A percentile compares a stretch with the other conserved stretches of the same genome.
These are phyloP conservation scores for Macrolepiota albuminosa DNA, from an alignment of 768 basidiomycete genomes.

Conservation along the genomic window DNA sequence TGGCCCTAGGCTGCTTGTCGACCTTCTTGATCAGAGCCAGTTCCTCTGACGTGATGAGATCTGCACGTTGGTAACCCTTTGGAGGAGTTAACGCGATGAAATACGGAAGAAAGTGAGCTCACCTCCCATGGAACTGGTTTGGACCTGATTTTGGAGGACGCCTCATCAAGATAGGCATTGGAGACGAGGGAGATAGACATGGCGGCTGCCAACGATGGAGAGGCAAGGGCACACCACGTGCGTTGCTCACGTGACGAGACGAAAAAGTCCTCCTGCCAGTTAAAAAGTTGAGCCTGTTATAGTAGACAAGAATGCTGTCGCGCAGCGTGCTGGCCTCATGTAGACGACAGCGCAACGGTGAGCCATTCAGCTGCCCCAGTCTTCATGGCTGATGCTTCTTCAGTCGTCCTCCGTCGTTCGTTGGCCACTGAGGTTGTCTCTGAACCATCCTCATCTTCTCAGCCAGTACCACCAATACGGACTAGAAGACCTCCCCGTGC, in stretches of 20 bases:
- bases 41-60: constrained; percentile 84
- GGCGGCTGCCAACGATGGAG: constrained; percentile 8
- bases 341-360: constrained; percentile 25
- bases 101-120: constrained; percentile 10
- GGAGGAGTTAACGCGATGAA: constrained; percentile 12
- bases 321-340: constrained; percentile 26
- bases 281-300: constrained; percentile 4
- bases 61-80: constrained; percentile 94
- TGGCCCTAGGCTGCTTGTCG: constrained; percentile 71
- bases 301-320: constrained; percentile 25
- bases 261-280: not conserved
- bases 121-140: constrained; percentile 99
- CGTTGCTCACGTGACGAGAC: constrained; percentile 5
- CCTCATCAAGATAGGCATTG: constrained; percentile 82
- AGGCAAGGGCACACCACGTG: constrained; percentile 8
- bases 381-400: constrained; percentile 2
- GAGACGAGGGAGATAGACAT: constrained; percentile 80
- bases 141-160: constrained; percentile 79
- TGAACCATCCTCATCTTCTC: constrained; percentile 15
- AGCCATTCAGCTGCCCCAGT: not conserved
- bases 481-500: constrained; percentile 15
- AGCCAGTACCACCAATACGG: constrained; percentile 14
- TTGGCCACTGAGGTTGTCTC: constrained; percentile 40
- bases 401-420: constrained; percentile 26
- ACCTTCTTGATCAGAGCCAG: constrained; percentile 85